Evolutionary conservation across 371 early-diverging fungal species (phyloP).

Genomic region (Mucor plumbeus): DNA sequence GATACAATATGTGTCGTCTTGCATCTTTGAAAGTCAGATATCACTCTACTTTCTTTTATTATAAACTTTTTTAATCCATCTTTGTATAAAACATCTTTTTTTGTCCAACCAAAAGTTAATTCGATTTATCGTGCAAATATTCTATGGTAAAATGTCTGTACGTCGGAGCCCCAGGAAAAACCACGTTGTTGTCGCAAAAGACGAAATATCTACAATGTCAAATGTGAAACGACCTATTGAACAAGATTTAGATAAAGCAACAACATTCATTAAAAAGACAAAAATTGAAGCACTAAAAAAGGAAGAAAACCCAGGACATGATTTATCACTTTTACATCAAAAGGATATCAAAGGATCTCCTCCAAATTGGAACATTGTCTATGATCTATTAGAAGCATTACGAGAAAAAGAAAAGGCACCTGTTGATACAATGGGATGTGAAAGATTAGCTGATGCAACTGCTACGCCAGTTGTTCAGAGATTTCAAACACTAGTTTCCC

Average conservation of each 20-base stretch:
- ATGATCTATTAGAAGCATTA: slow-evolving; percentile 65
- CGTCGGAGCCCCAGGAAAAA: slow-evolving; percentile 6
- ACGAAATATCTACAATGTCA: not conserved
- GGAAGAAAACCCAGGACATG: not conserved
- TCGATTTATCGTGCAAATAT: slow-evolving; percentile 4
- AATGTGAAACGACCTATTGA: not conserved
- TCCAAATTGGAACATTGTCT: slow-evolving; percentile 72
- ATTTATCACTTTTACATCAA: not conserved
- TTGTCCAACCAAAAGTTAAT: slow-evolving; percentile 9
- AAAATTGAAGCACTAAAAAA: not conserved
- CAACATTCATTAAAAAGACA: not conserved
- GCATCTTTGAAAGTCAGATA: slow-evolving; percentile 8
- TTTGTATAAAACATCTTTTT: not conserved
- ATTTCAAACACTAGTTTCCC: slow-evolving; percentile 88
- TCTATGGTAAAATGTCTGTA: slow-evolving; percentile 9
- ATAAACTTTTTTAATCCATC: not conserved
- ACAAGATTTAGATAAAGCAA: not conserved
- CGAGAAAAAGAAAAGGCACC: slow-evolving; percentile 76
- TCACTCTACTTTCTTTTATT: not conserved
- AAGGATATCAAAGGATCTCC: slow-evolving; percentile 30
- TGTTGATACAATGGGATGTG: slow-evolving; percentile 97
- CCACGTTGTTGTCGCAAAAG: slow-evolving; percentile 1
- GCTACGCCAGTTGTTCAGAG: slow-evolving; percentile 61
- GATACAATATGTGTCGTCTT: not conserved
- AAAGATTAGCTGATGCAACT: slow-evolving; percentile 65